These are phyloP conservation scores for Colletotrichum tropicale DNA, from an alignment of 2,329 filamentous ascomycete species.

Conservation along the genomic window DNA sequence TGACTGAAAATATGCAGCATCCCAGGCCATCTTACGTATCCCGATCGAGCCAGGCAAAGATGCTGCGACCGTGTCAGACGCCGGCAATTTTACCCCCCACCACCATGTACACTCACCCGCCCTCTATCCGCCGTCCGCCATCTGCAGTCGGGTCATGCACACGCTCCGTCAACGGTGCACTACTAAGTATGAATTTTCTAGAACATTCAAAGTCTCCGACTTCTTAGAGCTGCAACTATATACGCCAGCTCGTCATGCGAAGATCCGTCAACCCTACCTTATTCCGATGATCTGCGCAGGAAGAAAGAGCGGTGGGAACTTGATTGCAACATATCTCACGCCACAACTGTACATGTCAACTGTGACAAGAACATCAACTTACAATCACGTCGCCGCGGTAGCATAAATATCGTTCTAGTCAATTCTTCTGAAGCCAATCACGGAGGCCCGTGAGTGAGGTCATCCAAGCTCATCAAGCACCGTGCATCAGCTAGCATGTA, in stretches of 20 bases:
- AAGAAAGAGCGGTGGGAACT: conserved; percentile 15
- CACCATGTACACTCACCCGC: neutral
- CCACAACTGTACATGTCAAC: neutral
- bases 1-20: conserved; percentile 1
- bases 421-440: neutral
- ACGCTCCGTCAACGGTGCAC: neutral
- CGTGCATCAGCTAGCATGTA: neutral
- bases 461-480: neutral
- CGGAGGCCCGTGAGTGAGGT: neutral
- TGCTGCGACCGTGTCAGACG: conserved; percentile 4
- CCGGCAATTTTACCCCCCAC: neutral
- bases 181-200: neutral
- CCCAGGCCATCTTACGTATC: neutral
- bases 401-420: neutral
- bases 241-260: conserved; percentile 15
- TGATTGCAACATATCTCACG: conserved; percentile 3
- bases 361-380: neutral
- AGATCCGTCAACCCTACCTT: neutral
- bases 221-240: conserved; percentile 11
- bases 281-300: conserved; percentile 6
- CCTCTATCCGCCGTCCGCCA: neutral
- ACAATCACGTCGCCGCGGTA: neutral
- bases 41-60: neutral
- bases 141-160: conserved; percentile 8
- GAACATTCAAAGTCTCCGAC: neutral